Conservation (phyloP, 2,329 filamentous ascomycete species). For the Colletotrichum siamense region DNA sequence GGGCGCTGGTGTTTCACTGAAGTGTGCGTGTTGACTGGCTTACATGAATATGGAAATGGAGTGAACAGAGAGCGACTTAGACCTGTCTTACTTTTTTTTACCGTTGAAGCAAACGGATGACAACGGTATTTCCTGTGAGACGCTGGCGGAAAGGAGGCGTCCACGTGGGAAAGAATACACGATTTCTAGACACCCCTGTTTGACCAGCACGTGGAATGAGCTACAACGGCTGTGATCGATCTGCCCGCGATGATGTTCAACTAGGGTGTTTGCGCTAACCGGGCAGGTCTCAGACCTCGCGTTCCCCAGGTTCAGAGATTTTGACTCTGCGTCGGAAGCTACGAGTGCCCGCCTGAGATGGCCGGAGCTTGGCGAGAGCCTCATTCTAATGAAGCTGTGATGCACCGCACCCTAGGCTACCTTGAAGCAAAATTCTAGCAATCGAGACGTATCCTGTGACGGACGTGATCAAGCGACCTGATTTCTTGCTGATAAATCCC, state of each 20-base stretch:
- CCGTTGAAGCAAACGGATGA: neutral
- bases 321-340: neutral
- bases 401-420: accelerated
- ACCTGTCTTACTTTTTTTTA: neutral
- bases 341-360: neutral
- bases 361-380: neutral
- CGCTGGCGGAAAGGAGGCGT: neutral
- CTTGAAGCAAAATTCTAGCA: neutral
- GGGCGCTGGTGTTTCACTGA: slow-evolving; percentile 76
- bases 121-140: neutral
- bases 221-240: neutral
- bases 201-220: neutral
- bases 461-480: neutral
- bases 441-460: accelerated
- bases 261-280: neutral
- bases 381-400: neutral
- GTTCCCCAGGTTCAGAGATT: neutral
- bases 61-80: neutral
- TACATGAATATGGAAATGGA: neutral
- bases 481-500: neutral
- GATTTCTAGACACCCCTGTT: neutral
- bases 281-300: neutral
- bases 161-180: neutral
- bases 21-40: neutral
- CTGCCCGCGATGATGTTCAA: neutral